A percentile compares a stretch with the other conserved stretches of the same genome.
These are phyloP conservation scores for Calycina marina DNA, from an alignment of 2,329 filamentous ascomycete genomes.

Conservation along the genomic window DNA sequence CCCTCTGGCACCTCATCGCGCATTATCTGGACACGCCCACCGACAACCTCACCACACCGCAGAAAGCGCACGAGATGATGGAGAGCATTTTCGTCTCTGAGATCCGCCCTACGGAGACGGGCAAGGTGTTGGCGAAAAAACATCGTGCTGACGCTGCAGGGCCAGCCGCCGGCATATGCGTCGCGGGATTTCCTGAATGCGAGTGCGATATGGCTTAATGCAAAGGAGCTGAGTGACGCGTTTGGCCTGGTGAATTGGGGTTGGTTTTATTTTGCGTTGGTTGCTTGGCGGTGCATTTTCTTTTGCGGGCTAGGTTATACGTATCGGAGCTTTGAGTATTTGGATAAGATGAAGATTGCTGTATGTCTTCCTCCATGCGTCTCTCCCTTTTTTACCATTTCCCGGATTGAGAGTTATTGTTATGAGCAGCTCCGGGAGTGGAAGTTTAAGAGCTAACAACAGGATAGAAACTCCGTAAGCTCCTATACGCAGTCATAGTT, in stretches of 20 bases:
- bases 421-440: too few species aligned
- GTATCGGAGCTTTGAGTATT: slow-evolving; percentile 32
- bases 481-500: slow-evolving; percentile 46
- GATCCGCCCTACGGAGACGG: slow-evolving; percentile 47
- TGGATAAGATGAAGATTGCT: slow-evolving; percentile 35
- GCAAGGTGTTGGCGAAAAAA: slow-evolving; percentile 56
- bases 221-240: slow-evolving; percentile 42
- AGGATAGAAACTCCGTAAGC: slow-evolving; percentile 11
- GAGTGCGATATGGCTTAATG: slow-evolving; percentile 56
- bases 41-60: slow-evolving; percentile 39
- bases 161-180: slow-evolving; percentile 49
- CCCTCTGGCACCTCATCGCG: slow-evolving; percentile 62
- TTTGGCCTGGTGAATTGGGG: slow-evolving; percentile 27
- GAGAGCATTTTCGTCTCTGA: slow-evolving; percentile 54
- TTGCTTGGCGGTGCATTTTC: slow-evolving; percentile 18
- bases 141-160: slow-evolving; percentile 54
- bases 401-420: too few species aligned
- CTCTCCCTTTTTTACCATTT: too few species aligned
- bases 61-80: slow-evolving; percentile 45
- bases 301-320: slow-evolving; percentile 22
- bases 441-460: too few species aligned
- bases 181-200: slow-evolving; percentile 54
- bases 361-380: slow-evolving; percentile 19
- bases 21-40: slow-evolving; percentile 57
- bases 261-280: slow-evolving; percentile 16